These are phyloP conservation scores for Globisporangium rhizosaccharum DNA, from an alignment of 352 stramenopile species.

Conservation along the genomic window DNA sequence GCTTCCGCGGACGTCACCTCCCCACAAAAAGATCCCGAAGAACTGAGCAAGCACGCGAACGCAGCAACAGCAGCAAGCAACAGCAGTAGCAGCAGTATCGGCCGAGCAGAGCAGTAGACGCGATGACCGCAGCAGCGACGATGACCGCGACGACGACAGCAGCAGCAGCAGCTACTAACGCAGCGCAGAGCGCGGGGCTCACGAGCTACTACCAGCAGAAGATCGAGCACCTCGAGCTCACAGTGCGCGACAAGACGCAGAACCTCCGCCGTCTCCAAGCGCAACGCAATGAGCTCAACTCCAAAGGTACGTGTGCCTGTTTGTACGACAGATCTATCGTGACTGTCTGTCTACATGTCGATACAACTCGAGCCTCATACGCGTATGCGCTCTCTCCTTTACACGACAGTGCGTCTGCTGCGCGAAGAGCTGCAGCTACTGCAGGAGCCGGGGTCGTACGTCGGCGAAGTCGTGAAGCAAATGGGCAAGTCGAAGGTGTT, in stretches of 20 bases:
- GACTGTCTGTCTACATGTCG: too few species aligned
- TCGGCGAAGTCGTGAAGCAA: conserved; percentile 99
- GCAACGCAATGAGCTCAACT: conserved; percentile 99
- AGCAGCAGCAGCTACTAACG: conserved; percentile 1
- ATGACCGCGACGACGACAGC: conserved; percentile 45
- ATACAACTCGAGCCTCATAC: background rate
- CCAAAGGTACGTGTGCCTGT: conserved; percentile 74
- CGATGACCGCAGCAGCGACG: conserved; percentile 25
- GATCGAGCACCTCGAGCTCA: conserved; percentile 93
- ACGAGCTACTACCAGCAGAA: conserved; percentile 94
- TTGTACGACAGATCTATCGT: too few species aligned
- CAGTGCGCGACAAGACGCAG: conserved; percentile 92
- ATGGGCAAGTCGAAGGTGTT: conserved; percentile 99
- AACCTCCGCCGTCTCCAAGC: conserved; percentile 98
- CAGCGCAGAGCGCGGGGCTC: conserved; percentile 41
- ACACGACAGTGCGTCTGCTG: conserved; percentile 90
- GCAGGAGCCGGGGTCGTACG: conserved; percentile 97
- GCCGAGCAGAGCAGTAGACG: conserved; percentile 7
- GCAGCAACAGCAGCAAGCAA: background rate
- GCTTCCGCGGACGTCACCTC: background rate
- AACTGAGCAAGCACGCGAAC: background rate
- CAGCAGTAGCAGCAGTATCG: background rate
- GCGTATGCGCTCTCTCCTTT: background rate
- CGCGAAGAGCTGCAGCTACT: conserved; percentile 98
- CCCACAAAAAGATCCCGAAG: background rate